Evolutionary conservation across 305 asterid species (phyloP), one percentile per base, ranked within the genome.

Genomic region (Fraxinus sp.): DNA sequence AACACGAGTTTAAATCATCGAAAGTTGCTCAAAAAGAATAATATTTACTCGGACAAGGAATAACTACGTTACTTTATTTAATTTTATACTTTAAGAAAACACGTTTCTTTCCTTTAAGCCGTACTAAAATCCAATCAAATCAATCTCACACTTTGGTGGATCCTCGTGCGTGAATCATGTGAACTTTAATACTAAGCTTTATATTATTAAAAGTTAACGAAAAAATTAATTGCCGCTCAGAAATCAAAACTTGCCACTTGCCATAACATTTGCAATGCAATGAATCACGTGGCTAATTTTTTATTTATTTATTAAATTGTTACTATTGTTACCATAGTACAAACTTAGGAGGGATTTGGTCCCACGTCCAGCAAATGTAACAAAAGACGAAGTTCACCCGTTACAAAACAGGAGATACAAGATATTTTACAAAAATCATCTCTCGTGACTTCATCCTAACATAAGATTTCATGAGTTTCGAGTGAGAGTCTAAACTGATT

Each of bases 51-150:
- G 93, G 89, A 87, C 85, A 0, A 52, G 16, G 85, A 55, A 76
- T 75, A 66, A 77, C 89, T 87, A 90, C 88, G 87, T 89, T 59
- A 82, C 83, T 79, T 9, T 32, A 80, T 71, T 20, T 22, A 52
- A 83, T 80, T 24, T 76, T 52, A 77, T 35, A 39, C 55, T 1
- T 0, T 46, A 24, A 68, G 68, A 62, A 82, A 86, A 81, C 85
- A 80, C 85, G 77, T 71, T 28, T 71, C 59, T 82, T 74, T 80
- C 80, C 81, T 77, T 81, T 75, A 57, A 74, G 80, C 75, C 20
- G 83, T 76, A 77, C 36, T 3, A 26, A 26, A 26, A 26, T 11
- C 16, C 26, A 55, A n/a, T n/a, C 8, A 20, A 49, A 16, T 52
- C 26, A 18, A 57, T 57, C 26, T 57, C 26, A 22, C 75, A 79